Conservation (phyloP, 2,329 filamentous ascomycete genomes). For the Chaetomium strumarium region DNA sequence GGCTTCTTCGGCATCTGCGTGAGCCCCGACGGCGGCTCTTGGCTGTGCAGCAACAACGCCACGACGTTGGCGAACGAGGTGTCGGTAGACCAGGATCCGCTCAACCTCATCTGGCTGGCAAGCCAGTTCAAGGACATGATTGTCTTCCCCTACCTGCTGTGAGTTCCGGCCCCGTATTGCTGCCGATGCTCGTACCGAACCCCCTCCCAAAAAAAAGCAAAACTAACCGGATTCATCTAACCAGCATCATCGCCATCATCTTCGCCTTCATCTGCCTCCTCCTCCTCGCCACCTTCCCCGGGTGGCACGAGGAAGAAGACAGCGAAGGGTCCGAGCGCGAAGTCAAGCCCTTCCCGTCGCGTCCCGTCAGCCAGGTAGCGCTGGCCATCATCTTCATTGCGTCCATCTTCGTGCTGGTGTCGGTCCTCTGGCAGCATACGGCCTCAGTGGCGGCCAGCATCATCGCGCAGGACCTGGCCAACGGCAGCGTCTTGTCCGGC, state of each 20-base stretch:
- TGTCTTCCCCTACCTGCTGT: constrained; percentile 96
- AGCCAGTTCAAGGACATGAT: constrained; percentile 98
- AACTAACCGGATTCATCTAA: neutral
- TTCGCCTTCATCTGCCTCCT: constrained; percentile 95
- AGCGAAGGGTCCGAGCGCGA: constrained; percentile 76
- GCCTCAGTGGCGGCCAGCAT: constrained; percentile 92
- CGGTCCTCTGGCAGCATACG: constrained; percentile 84
- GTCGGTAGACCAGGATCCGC: constrained; percentile 83
- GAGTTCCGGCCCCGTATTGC: constrained; percentile 36
- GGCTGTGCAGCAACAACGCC: constrained; percentile 95
- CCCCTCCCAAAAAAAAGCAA: too few relatives aligned
- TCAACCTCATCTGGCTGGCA: constrained; percentile 96
- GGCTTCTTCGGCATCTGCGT: constrained; percentile 98
- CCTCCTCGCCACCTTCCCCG: constrained; percentile 91
- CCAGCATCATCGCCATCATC: constrained; percentile 91
- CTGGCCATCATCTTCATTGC: constrained; percentile 84
- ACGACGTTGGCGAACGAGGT: constrained; percentile 87
- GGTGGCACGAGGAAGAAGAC: constrained; percentile 91
- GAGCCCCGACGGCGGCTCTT: constrained; percentile 82
- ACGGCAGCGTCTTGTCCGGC: constrained; percentile 78
- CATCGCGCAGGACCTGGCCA: constrained; percentile 87
- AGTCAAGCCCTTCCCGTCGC: constrained; percentile 88
- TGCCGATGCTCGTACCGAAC: too few relatives aligned
- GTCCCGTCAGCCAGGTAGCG: constrained; percentile 86
- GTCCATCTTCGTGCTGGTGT: constrained; percentile 67